phyloP scores from a whole-genome alignment of 1,139 yeast species.

The Candida sojae region DNA sequence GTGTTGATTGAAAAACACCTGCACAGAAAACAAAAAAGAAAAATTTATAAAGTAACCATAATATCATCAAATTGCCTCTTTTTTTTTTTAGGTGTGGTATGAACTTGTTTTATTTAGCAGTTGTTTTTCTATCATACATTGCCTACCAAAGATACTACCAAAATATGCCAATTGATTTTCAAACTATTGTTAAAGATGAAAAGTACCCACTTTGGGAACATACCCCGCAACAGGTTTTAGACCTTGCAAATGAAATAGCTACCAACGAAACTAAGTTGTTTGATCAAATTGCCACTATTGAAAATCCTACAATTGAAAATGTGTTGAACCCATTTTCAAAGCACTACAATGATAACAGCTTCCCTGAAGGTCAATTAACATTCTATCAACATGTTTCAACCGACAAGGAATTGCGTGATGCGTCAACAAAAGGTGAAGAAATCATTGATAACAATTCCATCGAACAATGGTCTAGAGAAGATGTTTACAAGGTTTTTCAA shows the following conservation, averaged over 20 bases:
- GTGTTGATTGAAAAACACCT: too few relatives aligned
- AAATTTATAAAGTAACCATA: background rate
- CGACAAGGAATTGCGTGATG: slow-evolving; percentile 64
- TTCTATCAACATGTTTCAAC: slow-evolving; percentile 73
- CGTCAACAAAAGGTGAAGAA: slow-evolving; percentile 65
- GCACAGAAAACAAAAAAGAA: background rate
- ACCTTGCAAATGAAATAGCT: slow-evolving; percentile 47
- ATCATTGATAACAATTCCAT: slow-evolving; percentile 55
- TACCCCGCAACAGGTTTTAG: slow-evolving; percentile 51
- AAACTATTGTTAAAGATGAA: slow-evolving; percentile 15
- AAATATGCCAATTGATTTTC: slow-evolving; percentile 20
- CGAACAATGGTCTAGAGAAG: slow-evolving; percentile 67
- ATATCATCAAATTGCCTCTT: background rate
- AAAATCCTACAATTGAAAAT: slow-evolving; percentile 54
- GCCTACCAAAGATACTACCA: background rate
- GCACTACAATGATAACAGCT: slow-evolving; percentile 48
- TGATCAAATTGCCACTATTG: slow-evolving; percentile 52
- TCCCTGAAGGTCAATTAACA: slow-evolving; percentile 49
- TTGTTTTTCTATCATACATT: slow-evolving; percentile 5
- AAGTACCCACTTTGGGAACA: slow-evolving; percentile 58
- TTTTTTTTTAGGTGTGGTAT: background rate
- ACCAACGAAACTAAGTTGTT: slow-evolving; percentile 45
- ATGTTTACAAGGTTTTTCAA: slow-evolving; percentile 62
- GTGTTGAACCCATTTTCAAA: slow-evolving; percentile 54
- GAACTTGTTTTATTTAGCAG: slow-evolving; percentile 3